phyloP scores from a whole-genome alignment of 2,329 filamentous ascomycete species.

The Sclerotinia sclerotiorum region DNA sequence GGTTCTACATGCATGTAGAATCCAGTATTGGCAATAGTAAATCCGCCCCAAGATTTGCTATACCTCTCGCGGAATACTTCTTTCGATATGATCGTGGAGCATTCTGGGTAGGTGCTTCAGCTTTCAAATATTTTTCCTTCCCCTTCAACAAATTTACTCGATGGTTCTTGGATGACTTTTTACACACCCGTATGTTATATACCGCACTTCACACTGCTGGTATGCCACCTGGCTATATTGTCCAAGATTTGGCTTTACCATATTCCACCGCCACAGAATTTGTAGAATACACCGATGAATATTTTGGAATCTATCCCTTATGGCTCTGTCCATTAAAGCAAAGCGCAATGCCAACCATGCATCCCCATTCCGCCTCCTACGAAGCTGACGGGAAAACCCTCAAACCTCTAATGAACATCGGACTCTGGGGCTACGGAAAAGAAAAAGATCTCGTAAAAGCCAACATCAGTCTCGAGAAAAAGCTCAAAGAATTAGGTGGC shows the following conservation, averaged over 20 bases:
- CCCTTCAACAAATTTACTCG: slow-evolving; percentile 61
- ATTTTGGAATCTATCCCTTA: slow-evolving; percentile 52
- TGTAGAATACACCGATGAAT: slow-evolving; percentile 50
- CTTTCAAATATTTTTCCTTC: slow-evolving; percentile 59
- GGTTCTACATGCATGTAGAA: slow-evolving; percentile 64
- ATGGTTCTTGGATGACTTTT: slow-evolving; percentile 58
- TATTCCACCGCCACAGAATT: slow-evolving; percentile 52
- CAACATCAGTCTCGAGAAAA: slow-evolving; percentile 70
- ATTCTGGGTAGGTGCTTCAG: slow-evolving; percentile 63
- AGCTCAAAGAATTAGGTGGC: slow-evolving; percentile 67
- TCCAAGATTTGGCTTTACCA: slow-evolving; percentile 63
- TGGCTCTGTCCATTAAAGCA: slow-evolving; percentile 58
- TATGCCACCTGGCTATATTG: slow-evolving; percentile 54
- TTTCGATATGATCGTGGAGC: slow-evolving; percentile 64
- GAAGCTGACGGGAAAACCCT: slow-evolving; percentile 37
- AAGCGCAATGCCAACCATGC: slow-evolving; percentile 38
- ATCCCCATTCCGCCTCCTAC: slow-evolving; percentile 35
- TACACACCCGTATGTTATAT: slow-evolving; percentile 62
- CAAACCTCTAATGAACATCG: slow-evolving; percentile 58
- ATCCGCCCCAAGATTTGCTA: slow-evolving; percentile 40
- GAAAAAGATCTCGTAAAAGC: slow-evolving; percentile 61
- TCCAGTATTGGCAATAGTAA: slow-evolving; percentile 33
- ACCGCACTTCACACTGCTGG: slow-evolving; percentile 60
- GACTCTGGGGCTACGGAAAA: slow-evolving; percentile 85
- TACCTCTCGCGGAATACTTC: slow-evolving; percentile 54